A percentile compares a stretch with the other conserved stretches of the same genome.
Evolutionary conservation across 2,329 filamentous ascomycete species (phyloP).

Genomic region (Hypoxylon sp.): DNA sequence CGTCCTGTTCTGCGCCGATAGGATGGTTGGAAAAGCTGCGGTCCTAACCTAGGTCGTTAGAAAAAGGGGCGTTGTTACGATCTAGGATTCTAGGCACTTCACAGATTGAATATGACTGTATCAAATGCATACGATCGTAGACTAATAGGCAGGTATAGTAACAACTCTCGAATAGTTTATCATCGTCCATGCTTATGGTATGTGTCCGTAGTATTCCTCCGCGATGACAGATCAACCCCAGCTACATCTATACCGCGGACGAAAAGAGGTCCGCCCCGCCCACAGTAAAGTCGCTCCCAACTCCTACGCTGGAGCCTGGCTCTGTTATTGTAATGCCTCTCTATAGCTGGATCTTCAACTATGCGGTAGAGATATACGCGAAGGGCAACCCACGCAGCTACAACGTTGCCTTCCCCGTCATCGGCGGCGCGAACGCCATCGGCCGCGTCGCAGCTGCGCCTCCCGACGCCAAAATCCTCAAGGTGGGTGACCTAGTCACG

Average conservation of each 20-base stretch:
- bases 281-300: constrained; percentile 16
- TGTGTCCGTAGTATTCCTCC: constrained; percentile 11
- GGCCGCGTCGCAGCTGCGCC: constrained; percentile 40
- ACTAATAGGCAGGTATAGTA: neutral
- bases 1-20: neutral
- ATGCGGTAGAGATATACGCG: constrained; percentile 34
- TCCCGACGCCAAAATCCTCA: constrained; percentile 31
- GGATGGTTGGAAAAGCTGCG: neutral
- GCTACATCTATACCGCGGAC: neutral
- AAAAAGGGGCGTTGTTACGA: neutral
- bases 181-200: neutral
- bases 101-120: neutral
- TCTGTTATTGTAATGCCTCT: constrained; percentile 32
- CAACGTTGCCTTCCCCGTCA: constrained; percentile 28
- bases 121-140: neutral
- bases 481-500: constrained; percentile 37
- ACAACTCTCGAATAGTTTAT: neutral
- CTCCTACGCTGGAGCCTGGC: constrained; percentile 29
- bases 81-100: neutral
- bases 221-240: constrained; percentile 24
- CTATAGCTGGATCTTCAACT: constrained; percentile 34
- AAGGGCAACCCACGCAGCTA: constrained; percentile 40
- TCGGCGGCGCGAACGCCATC: constrained; percentile 29
- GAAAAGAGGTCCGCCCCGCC: neutral
- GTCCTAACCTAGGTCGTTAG: neutral